These are phyloP conservation scores for Aspergillus hancockii DNA, from an alignment of 495 filamentous ascomycete genomes.

Conservation along the genomic window DNA sequence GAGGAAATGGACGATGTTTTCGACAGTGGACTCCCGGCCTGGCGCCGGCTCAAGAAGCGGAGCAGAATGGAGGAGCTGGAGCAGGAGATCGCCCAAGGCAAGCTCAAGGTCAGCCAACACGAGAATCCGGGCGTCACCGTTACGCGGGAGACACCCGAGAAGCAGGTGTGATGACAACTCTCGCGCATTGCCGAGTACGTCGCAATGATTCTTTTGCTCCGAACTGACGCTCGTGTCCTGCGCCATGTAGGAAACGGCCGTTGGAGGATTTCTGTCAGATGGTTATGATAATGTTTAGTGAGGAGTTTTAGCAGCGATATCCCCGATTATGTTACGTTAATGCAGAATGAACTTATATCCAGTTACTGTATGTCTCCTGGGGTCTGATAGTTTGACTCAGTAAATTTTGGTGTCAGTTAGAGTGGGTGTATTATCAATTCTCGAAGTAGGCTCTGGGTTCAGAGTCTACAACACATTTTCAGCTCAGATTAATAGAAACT, in stretches of 20 bases:
- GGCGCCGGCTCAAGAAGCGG: constrained; percentile 15
- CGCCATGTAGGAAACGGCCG: too few relatives aligned
- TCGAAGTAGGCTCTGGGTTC: too few relatives aligned
- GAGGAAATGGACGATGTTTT: constrained; percentile 51
- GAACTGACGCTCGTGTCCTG: too few relatives aligned
- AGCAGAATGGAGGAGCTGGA: constrained; percentile 18
- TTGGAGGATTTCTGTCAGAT: background rate
- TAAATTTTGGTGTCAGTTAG: too few relatives aligned
- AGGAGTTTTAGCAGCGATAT: background rate
- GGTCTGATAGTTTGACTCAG: too few relatives aligned
- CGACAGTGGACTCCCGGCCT: constrained; percentile 24
- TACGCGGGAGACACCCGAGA: background rate
- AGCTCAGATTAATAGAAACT: too few relatives aligned
- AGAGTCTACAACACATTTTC: too few relatives aligned
- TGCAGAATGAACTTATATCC: too few relatives aligned
- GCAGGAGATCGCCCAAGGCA: constrained; percentile 19
- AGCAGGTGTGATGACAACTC: background rate
- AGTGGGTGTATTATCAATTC: too few relatives aligned
- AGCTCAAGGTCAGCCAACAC: constrained; percentile 11
- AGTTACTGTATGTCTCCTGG: too few relatives aligned
- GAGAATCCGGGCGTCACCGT: background rate
- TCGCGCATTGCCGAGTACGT: too few relatives aligned
- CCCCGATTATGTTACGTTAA: background rate
- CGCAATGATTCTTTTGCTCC: too few relatives aligned
- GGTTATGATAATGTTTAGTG: background rate